Percentiles rank a stretch among this genome's conserved stretches.
Conservation (phyloP, 495 filamentous ascomycete genomes). For the Neurospora africana region DNA sequence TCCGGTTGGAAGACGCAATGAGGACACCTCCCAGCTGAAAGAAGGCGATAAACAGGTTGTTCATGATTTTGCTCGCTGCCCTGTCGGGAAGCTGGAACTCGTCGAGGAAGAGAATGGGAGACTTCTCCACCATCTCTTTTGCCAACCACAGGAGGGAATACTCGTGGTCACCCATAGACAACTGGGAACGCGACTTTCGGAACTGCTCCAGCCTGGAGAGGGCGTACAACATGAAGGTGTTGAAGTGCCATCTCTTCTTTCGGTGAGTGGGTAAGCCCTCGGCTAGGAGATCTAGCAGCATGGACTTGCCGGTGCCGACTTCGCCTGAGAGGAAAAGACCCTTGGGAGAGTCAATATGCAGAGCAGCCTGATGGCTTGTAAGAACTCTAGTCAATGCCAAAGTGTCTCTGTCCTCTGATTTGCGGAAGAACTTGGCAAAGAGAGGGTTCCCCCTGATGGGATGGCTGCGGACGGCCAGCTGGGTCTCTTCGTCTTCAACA, state of each 20-base stretch:
- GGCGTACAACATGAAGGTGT: conserved; percentile 64
- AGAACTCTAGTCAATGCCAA: conserved; percentile 49
- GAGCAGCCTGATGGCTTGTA: conserved; percentile 51
- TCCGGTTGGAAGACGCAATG: conserved; percentile 60
- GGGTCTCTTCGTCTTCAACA: conserved; percentile 5
- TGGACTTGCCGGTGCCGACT: conserved; percentile 61
- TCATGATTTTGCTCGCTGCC: conserved; percentile 57
- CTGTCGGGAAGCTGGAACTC: conserved; percentile 67
- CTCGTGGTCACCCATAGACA: conserved; percentile 22
- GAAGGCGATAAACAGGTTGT: conserved; percentile 59
- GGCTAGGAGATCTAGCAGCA: conserved; percentile 60
- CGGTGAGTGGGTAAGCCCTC: conserved; percentile 54
- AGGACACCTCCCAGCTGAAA: conserved; percentile 66
- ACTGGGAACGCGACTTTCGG: conserved; percentile 28
- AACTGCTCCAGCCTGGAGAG: conserved; percentile 52
- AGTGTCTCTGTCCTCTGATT: conserved; percentile 30
- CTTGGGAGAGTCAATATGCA: conserved; percentile 49
- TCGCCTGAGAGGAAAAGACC: conserved; percentile 60
- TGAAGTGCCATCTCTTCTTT: conserved; percentile 65
- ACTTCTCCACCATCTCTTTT: conserved; percentile 52
- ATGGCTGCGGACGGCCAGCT: conserved; percentile 33
- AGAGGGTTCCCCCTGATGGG: conserved; percentile 41
- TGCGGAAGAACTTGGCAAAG: conserved; percentile 33
- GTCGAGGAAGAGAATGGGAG: conserved; percentile 61
- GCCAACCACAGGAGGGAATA: conserved; percentile 57